A percentile compares a stretch with the other conserved stretches of the same genome.
Conservation (phyloP, 306 rosid genomes). For the Dryas drummondii region DNA sequence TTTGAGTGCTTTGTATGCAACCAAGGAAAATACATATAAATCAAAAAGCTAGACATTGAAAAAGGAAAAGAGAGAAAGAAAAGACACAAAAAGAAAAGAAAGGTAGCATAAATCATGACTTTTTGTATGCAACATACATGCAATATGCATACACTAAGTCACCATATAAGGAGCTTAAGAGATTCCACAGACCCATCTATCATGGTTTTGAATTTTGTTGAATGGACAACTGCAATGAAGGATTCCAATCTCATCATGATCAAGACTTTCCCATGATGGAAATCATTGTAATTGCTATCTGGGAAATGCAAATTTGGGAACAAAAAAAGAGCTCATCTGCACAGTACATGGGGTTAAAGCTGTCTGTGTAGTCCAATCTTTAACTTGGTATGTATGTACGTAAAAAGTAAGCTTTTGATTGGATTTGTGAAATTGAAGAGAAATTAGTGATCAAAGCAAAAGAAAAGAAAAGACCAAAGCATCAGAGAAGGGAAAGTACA, state of each 20-base stretch:
- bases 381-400: neutral
- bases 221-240: constrained; percentile 8
- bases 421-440: constrained; percentile 23
- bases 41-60: neutral
- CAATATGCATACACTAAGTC: no score
- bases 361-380: constrained; percentile 9
- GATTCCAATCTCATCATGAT: neutral
- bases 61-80: neutral
- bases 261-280: neutral
- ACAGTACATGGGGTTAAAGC: constrained; percentile 11
- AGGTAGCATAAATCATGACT: neutral
- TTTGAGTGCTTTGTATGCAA: neutral
- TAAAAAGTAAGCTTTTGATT: constrained; percentile 11
- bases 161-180: neutral
- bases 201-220: neutral
- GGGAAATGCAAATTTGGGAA: constrained; percentile 7
- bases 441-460: constrained; percentile 10
- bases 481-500: neutral
- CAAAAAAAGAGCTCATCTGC: neutral
- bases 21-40: neutral
- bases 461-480: constrained; percentile 20
- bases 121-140: neutral
- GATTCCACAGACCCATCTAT: neutral
- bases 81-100: neutral
- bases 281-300: constrained; percentile 12